Base-by-base conservation (phyloP, 306 rosid species). In the Leucaena leucocephala region DNA sequence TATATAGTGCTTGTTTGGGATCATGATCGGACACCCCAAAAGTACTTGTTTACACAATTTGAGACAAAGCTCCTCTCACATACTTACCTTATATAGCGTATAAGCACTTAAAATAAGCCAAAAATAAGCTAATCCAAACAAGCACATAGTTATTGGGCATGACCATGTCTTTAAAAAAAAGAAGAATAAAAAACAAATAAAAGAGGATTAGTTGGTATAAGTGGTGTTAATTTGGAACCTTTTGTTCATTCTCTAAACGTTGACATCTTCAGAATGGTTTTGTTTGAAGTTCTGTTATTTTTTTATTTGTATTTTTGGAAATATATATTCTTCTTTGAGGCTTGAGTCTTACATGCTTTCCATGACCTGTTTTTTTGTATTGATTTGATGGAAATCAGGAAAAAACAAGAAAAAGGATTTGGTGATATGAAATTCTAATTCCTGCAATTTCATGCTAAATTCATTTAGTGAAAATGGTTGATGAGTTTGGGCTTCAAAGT, bases 401-500 rank as follows among this genome's bases (percentile, higher is more conserved):
- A 2, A 52, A 52, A 55, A 55, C 2, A 1, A n/a, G 0, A n/a
- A 27, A 55, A 55, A 55, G 27, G 62, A 58, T 58, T 9, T 58
- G 64, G 4, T 21, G 64, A 21, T 35, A 17, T 16, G 43, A 43
- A 3, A 9, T 44, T 17, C 10, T 45, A 39, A 36, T 36, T 57
- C 13, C 17, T 55, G 38, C 42, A 27, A 5, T 62, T 22, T 76
- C 48, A 22, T 15, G 35, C 42, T 19, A 58, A 40, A 76, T 13
- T 33, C 59, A 6, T 9, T 3, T n/a, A 45, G 55, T 44, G 27
- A 2, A 45, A 58, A 8, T 46, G 49, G 38, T 50, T 70, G 73
- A 21, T 74, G 64, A 33, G 40, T 74, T 72, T 42, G 16, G 67
- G 38, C 40, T 69, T 58, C 13, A 54, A 50, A 0, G 27, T 78